These are phyloP conservation scores for Microcyclospora tardicrescens DNA, from an alignment of 2,329 filamentous ascomycete genomes.

Conservation along the genomic window DNA sequence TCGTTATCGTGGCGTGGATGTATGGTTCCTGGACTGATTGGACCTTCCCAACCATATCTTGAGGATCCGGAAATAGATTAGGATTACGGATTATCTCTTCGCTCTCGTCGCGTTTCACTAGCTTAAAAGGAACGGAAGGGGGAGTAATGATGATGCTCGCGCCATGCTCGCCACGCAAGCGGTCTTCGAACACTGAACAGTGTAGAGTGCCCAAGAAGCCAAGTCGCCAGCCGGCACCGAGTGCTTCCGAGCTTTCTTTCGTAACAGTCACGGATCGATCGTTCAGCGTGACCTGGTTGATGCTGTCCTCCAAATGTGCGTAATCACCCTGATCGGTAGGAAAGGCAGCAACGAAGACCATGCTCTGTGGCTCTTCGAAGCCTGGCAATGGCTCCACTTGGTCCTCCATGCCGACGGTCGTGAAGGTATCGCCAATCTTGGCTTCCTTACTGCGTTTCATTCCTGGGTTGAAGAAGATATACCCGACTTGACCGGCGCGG, in stretches of 20 bases:
- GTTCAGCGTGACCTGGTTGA: conserved; percentile 84
- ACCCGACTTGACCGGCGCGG: conserved; percentile 87
- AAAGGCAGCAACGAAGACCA: conserved; percentile 97
- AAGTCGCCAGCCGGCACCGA: conserved; percentile 86
- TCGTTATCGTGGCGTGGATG: conserved; percentile 71
- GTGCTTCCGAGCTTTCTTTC: conserved; percentile 86
- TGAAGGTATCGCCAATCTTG: conserved; percentile 92
- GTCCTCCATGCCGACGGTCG: conserved; percentile 62
- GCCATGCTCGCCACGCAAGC: conserved; percentile 84
- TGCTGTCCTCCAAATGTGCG: conserved; percentile 78
- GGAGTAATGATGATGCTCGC: conserved; percentile 94
- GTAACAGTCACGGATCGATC: conserved; percentile 87
- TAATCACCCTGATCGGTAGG: conserved; percentile 86
- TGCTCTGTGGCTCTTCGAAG: conserved; percentile 93
- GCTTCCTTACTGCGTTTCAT: conserved; percentile 97
- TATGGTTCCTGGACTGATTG: conserved; percentile 58
- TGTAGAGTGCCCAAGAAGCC: conserved; percentile 95
- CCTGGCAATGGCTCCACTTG: conserved; percentile 71
- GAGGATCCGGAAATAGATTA: conserved; percentile 70
- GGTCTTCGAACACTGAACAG: conserved; percentile 97
- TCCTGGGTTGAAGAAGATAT: conserved; percentile 92
- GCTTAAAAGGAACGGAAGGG: conserved; percentile 82
- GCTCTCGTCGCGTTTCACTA: conserved; percentile 63
- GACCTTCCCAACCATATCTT: conserved; percentile 42
- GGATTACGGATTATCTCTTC: conserved; percentile 76